Evolutionary conservation across 2,329 filamentous ascomycete species (phyloP).

Genomic region (Cladophialophora psammophila): DNA sequence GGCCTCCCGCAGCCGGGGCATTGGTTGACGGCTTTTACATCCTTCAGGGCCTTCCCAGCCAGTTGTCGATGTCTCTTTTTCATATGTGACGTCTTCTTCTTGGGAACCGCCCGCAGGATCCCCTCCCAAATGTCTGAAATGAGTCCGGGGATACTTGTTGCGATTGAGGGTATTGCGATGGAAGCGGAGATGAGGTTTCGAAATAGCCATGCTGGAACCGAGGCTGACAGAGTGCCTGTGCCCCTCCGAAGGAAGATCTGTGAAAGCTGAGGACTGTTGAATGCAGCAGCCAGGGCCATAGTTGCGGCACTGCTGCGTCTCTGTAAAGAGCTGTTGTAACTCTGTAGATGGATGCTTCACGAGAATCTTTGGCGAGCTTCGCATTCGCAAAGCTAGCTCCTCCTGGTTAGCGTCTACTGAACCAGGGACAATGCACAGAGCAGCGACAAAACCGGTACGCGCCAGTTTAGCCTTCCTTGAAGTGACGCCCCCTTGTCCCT

Average conservation of each 20-base stretch:
- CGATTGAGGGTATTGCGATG: constrained; percentile 67
- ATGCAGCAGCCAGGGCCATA: constrained; percentile 45
- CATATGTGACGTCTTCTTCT: constrained; percentile 98
- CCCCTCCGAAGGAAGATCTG: constrained; percentile 33
- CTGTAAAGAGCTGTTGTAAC: neutral
- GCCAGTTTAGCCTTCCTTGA: neutral
- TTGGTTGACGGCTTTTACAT: constrained; percentile 83
- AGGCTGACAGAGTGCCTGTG: constrained; percentile 41
- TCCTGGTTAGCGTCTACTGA: neutral
- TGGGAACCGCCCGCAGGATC: constrained; percentile 88
- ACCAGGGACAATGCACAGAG: neutral
- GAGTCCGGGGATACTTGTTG: constrained; percentile 69
- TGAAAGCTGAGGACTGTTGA: constrained; percentile 36
- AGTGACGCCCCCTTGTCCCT: constrained; percentile 24
- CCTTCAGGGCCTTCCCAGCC: constrained; percentile 93
- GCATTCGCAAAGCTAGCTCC: neutral
- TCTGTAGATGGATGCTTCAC: neutral
- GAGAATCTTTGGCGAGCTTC: neutral
- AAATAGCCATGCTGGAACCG: constrained; percentile 47
- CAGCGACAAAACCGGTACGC: neutral
- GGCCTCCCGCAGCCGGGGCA: constrained; percentile 87
- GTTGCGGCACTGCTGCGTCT: constrained; percentile 3
- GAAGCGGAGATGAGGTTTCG: constrained; percentile 63
- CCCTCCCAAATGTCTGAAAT: constrained; percentile 90
- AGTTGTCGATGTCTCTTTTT: constrained; percentile 93